phyloP scores from a whole-genome alignment of 2,329 filamentous ascomycete species.

The Epichloe aotearoae region DNA sequence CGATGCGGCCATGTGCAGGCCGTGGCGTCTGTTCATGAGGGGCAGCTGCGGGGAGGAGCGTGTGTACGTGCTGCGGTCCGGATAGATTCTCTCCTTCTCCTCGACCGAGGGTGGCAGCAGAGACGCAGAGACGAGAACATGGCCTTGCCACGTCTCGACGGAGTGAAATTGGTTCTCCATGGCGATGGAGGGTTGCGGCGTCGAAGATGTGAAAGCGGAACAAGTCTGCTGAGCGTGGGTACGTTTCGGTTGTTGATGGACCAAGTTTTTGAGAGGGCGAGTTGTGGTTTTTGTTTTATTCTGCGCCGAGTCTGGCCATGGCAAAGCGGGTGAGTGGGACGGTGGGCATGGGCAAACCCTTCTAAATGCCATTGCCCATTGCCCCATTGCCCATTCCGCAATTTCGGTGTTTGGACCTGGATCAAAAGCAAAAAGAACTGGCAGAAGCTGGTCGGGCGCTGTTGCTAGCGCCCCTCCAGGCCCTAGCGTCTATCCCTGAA shows the following conservation, averaged over 20 bases:
- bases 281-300: too few relatives aligned
- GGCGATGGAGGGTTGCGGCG: not conserved
- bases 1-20: not conserved
- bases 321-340: not conserved
- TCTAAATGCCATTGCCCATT: not conserved
- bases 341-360: not conserved
- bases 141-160: not conserved
- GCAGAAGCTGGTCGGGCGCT: not conserved
- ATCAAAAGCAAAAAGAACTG: not conserved
- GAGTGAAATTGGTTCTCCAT: slow-evolving; percentile 1
- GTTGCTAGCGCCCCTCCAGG: not conserved
- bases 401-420: not conserved
- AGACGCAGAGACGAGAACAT: slow-evolving; percentile 1
- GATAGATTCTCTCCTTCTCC: not conserved
- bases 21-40: not conserved
- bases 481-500: not conserved
- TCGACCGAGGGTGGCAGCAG: not conserved
- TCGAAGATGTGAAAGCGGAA: not conserved
- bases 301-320: too few relatives aligned
- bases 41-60: not conserved
- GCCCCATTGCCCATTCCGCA: not conserved
- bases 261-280: too few relatives aligned
- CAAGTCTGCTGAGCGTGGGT: not conserved
- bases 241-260: not conserved
- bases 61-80: not conserved